phyloP scores from a whole-genome alignment of 2,329 filamentous ascomycete species.

The Penicillium vulpinum region DNA sequence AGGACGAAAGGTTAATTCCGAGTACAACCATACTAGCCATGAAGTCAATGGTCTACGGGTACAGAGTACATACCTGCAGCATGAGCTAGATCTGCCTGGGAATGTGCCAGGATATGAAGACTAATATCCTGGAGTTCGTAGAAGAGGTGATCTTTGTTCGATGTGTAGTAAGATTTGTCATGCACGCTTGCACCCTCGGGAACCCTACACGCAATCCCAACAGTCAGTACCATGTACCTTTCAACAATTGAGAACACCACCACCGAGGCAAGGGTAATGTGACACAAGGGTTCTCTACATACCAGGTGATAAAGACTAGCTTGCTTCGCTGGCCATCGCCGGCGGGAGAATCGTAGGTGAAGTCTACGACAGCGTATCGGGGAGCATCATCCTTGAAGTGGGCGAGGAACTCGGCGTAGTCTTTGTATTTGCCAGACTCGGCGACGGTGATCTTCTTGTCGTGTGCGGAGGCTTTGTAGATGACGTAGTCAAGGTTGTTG shows the following conservation, averaged over 20 bases:
- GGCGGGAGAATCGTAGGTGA: conserved; percentile 16
- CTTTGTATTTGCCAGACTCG: conserved; percentile 17
- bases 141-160: conserved; percentile 23
- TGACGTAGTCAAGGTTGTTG: conserved; percentile 18
- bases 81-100: conserved; percentile 16
- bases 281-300: conserved; percentile 1
- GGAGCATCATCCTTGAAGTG: conserved; percentile 17
- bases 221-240: background rate
- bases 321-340: conserved; percentile 18
- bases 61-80: conserved; percentile 15
- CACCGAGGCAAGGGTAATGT: background rate
- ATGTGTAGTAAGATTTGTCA: conserved; percentile 20
- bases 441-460: conserved; percentile 22
- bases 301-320: conserved; percentile 24
- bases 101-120: conserved; percentile 22
- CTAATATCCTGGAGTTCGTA: conserved; percentile 18
- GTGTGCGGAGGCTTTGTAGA: conserved; percentile 20
- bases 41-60: background rate
- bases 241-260: background rate
- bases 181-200: conserved; percentile 17
- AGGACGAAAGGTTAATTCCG: background rate
- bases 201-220: conserved; percentile 11
- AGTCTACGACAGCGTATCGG: conserved; percentile 19
- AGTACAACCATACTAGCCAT: background rate
- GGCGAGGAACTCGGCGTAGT: conserved; percentile 15